A percentile compares a stretch with the other conserved stretches of the same genome.
Evolutionary conservation across 805 yeast species (phyloP).

Genomic region (Teunomyces tritomae): DNA sequence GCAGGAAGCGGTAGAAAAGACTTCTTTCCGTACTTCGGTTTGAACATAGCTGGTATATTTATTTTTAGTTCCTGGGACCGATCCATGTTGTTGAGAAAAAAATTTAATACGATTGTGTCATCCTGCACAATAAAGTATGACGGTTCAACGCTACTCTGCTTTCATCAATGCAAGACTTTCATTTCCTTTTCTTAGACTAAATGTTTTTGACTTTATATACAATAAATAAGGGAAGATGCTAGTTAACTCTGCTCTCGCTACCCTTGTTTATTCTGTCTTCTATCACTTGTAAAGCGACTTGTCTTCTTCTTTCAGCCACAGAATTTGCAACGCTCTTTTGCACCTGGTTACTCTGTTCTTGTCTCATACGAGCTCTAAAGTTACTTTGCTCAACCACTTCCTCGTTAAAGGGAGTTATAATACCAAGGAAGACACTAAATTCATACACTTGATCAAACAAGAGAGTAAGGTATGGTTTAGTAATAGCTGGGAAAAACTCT

Average conservation of each 20-base stretch:
- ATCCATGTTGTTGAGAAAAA: conserved; percentile 3
- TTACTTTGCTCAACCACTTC: conserved; percentile 73
- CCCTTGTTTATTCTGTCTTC: conserved; percentile 55
- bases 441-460: conserved; percentile 43
- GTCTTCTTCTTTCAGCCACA: conserved; percentile 74
- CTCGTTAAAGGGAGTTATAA: conserved; percentile 62
- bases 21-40: conserved; percentile 25
- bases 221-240: background rate
- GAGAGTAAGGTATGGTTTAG: conserved; percentile 51
- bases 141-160: background rate
- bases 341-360: conserved; percentile 43
- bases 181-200: background rate
- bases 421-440: conserved; percentile 38
- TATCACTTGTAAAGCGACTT: conserved; percentile 69
- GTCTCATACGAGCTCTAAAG: conserved; percentile 64
- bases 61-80: conserved; percentile 1
- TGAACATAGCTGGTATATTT: conserved; percentile 16
- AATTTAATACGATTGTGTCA: background rate
- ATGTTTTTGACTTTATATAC: background rate
- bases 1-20: conserved; percentile 30
- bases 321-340: conserved; percentile 38
- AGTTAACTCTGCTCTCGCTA: background rate
- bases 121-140: background rate
- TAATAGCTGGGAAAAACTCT: conserved; percentile 74
- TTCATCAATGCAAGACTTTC: background rate